These are phyloP conservation scores for Elongisporangium senticosum DNA, from an alignment of 352 stramenopile species.

Conservation along the genomic window DNA sequence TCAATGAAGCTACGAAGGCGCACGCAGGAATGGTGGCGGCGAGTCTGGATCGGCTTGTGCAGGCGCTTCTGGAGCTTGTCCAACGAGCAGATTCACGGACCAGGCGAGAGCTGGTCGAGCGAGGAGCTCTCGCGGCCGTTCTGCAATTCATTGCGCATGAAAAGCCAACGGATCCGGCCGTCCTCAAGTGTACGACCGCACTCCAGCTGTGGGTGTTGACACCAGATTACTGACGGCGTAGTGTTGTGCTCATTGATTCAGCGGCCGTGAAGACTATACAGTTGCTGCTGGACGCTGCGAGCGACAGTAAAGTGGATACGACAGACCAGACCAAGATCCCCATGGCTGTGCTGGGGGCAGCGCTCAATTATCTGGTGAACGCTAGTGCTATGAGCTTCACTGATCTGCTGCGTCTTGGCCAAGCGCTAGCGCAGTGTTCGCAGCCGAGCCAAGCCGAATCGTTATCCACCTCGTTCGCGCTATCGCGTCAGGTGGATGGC, in stretches of 20 bases:
- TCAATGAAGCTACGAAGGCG: not conserved
- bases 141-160: conserved; percentile 25
- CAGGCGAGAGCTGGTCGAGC: not conserved
- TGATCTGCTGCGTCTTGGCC: conserved; percentile 40
- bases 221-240: no score
- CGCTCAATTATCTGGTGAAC: conserved; percentile 30
- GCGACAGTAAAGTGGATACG: not conserved
- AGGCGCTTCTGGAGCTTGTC: not conserved
- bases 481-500: conserved; percentile 11
- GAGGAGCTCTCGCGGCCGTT: conserved; percentile 5
- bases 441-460: conserved; percentile 9
- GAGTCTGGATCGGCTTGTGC: not conserved
- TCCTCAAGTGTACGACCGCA: not conserved
- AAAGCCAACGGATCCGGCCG: conserved; percentile 19
- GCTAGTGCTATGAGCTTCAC: conserved; percentile 31
- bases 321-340: conserved; percentile 13
- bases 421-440: conserved; percentile 32
- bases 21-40: not conserved
- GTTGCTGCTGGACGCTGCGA: not conserved
- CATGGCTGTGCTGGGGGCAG: conserved; percentile 26
- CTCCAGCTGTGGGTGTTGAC: not conserved
- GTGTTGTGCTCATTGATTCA: not conserved
- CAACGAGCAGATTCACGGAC: not conserved
- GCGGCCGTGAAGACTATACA: not conserved
- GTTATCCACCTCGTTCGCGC: conserved; percentile 11